Conservation (phyloP, 139 green algal genomes). For the Protoeuglena noctilucae region DNA sequence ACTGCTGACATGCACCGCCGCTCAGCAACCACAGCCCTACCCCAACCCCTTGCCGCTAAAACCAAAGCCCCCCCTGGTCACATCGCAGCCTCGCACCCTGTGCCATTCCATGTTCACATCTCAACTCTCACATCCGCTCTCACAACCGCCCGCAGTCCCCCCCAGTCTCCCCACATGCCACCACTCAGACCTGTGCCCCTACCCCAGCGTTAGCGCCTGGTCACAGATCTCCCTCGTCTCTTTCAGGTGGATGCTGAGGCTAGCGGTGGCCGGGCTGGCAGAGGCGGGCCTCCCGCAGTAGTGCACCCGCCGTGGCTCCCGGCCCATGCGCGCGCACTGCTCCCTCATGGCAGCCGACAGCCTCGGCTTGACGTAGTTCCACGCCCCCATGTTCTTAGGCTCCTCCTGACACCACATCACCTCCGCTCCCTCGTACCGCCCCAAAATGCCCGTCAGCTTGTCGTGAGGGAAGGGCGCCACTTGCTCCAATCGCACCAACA, state of each 20-base stretch:
- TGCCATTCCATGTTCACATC: too few species aligned
- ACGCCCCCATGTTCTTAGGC: constrained; percentile 61
- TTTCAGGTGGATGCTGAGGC: constrained; percentile 26
- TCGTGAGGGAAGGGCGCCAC: constrained; percentile 65
- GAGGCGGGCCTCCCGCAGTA: constrained; percentile 39
- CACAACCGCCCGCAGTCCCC: too few species aligned
- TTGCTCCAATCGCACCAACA: constrained; percentile 60
- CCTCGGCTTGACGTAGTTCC: constrained; percentile 25
- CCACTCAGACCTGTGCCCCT: too few species aligned
- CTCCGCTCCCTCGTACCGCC: constrained; percentile 40
- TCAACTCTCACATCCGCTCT: too few species aligned
- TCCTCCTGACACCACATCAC: constrained; percentile 63
- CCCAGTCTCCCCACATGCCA: too few species aligned
- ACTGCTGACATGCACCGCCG: too few species aligned
- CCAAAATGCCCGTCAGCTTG: constrained; percentile 23
- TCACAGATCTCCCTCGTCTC: constrained; percentile 29
- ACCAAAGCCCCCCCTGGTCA: too few species aligned
- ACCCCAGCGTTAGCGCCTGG: constrained; percentile 11
- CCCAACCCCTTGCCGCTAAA: too few species aligned
- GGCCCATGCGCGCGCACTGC: constrained; percentile 2
- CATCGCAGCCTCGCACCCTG: too few species aligned
- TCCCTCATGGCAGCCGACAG: neutral
- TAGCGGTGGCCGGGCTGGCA: constrained; percentile 30
- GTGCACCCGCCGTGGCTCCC: constrained; percentile 10
- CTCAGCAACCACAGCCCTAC: too few species aligned